Base-by-base conservation (phyloP, 78 protist genomes). In the Tieghemostelium lacteum region DNA sequence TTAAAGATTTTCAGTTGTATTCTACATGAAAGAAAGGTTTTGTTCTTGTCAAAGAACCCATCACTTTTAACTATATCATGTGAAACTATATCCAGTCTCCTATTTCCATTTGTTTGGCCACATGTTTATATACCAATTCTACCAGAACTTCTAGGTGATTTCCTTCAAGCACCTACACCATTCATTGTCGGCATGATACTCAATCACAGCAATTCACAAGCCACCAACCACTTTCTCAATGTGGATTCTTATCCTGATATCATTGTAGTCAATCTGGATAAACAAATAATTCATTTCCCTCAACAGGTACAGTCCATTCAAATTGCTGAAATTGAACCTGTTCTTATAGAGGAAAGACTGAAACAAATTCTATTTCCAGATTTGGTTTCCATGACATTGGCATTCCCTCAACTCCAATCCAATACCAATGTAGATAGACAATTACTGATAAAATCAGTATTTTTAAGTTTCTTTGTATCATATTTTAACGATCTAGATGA, bases 111-210 rank as follows among this genome's bases (percentile, higher is more conserved):
- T 73, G 40, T 10, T 5, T 93, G 96, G 96, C 93, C 66, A 55
- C 96, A 93, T 86, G 87, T 93, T 2, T 94, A 67, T 57, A 67
- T 94, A 7, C 96, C 96, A 17, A 73, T 89, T 2, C 66, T 94
- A 36, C 87, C 86, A 20, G 64, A 60, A 40, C 34, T 66, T 34
- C 26, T 89, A 19, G 50, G 36, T 16, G 96, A 94, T 22, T 88
- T 76, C 10, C 57, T 91, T 8, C 87, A 85, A 45, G 96, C 95
- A 3, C 96, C 96, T 42, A 85, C 92, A 20, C 96, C 96, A 22
- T 78, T 86, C 66, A 94, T 94, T 29, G 85, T 93, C 39, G 96
- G 96, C 2, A 64, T 86, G 75, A 28, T 63, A 19, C 19, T 52
- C 37, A 19, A 58, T 63, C 57, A 26, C n/a, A n/a, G n/a, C n/a